phyloP scores from a whole-genome alignment of 495 filamentous ascomycete species.

The Haplographium delicatum region DNA sequence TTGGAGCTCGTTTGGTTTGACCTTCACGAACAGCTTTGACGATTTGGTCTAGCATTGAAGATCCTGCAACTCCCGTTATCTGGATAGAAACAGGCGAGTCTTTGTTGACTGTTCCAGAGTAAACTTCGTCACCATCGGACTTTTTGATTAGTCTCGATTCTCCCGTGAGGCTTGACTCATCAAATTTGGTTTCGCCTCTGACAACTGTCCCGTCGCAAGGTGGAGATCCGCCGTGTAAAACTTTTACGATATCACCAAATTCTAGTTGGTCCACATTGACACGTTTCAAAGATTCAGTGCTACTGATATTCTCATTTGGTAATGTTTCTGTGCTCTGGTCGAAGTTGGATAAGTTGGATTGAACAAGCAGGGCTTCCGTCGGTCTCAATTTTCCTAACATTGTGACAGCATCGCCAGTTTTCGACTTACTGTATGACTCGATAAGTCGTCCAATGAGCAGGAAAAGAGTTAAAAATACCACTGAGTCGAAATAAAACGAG shows the following conservation, averaged over 20 bases:
- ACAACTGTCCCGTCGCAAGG: conserved; percentile 75
- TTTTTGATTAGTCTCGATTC: conserved; percentile 79
- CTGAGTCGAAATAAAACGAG: conserved; percentile 86
- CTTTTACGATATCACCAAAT: conserved; percentile 70
- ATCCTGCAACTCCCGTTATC: conserved; percentile 65
- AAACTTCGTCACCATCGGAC: conserved; percentile 63
- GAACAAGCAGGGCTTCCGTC: conserved; percentile 67
- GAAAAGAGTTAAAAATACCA: conserved; percentile 90
- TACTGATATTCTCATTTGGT: not conserved
- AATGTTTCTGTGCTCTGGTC: not conserved
- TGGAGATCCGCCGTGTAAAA: conserved; percentile 76
- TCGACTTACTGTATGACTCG: conserved; percentile 90
- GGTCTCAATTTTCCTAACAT: conserved; percentile 75
- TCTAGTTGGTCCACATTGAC: conserved; percentile 68
- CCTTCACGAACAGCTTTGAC: conserved; percentile 87
- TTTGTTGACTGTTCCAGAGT: conserved; percentile 82
- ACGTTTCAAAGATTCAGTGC: conserved; percentile 25
- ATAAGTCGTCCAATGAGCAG: conserved; percentile 73
- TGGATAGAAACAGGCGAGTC: conserved; percentile 62
- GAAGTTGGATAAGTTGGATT: conserved; percentile 22
- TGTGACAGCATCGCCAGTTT: conserved; percentile 82
- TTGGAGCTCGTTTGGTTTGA: conserved; percentile 78
- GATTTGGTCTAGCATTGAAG: conserved; percentile 90
- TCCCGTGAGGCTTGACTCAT: conserved; percentile 87
- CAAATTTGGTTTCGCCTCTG: conserved; percentile 62